Base-by-base conservation (phyloP, 2,329 filamentous ascomycete species). In the Penicillium sp. region DNA sequence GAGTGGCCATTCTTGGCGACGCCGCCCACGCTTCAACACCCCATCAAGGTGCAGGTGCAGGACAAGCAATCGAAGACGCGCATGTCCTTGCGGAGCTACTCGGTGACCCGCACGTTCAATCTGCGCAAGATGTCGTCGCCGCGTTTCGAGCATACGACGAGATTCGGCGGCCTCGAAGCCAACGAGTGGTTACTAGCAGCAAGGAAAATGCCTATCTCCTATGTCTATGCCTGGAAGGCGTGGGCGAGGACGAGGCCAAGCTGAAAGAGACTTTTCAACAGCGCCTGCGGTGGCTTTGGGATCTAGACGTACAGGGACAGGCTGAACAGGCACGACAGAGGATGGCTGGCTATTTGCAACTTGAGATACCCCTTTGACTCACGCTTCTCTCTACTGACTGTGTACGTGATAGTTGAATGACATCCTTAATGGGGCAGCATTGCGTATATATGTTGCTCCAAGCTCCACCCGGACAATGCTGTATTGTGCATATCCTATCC, bases 121-220 rank as follows among this genome's bases (percentile, higher is more conserved):
- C 46, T 0, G 43, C 50, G 0, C 41, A 51, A 0, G 65, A 74
- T 6, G 56, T 76, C 0, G 58, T 67, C 4, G 64, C 62, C 0
- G 77, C 67, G 0, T 78, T 81, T 31, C 60, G 62, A n/a, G 70
- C 70, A 0, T 81, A 76, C 30, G 76, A 81, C 46, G 59, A 57
- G 7, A 60, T 72, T 3, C 64, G 79, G 1, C 62, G 76, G 3
- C 67, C 72, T 7, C 59, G 77, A 7, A 71, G 67, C 7, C 73
- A 77, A 42, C 69, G 68, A 55, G 57, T 79, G 0, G 74, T 79
- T 0, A 59, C 65, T 4, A 78, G 69, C 34, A 79, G 76, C 40
- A 65, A 65, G 28, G 63, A 74, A 11, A 67, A 67, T 13, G 73
- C 57, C 0, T 45, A 58, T 30, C 39, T 67, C 3, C 39, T 61